Percentiles rank a stretch among this genome's conserved stretches.
Conservation (phyloP, 1,139 yeast genomes). For the Suhomyces bokatorum region DNA sequence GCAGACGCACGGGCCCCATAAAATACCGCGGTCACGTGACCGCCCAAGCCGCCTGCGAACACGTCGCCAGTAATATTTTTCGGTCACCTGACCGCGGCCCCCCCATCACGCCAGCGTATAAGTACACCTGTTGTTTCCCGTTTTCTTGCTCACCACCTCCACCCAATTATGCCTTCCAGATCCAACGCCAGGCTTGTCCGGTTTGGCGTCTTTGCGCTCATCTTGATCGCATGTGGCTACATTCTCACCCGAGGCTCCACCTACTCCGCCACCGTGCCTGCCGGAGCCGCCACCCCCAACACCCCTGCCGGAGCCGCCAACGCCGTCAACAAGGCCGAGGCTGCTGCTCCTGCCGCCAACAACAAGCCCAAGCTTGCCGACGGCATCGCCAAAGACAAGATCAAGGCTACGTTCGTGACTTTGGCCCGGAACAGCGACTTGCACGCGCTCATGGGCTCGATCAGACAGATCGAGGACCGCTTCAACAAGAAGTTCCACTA, state of each 20-base stretch:
- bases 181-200: slow-evolving; percentile 63
- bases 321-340: slow-evolving; percentile 8
- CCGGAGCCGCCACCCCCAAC: slow-evolving; percentile 8
- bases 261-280: slow-evolving; percentile 31
- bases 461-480: slow-evolving; percentile 48
- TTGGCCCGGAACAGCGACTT: slow-evolving; percentile 47
- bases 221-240: slow-evolving; percentile 58
- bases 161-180: slow-evolving; percentile 39
- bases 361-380: slow-evolving; percentile 4
- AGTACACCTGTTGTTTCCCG: slow-evolving; percentile 9
- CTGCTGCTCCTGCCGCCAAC: slow-evolving; percentile 6
- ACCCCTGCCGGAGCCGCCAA: slow-evolving; percentile 7
- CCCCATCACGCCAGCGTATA: slow-evolving; percentile 5
- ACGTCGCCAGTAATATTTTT: slow-evolving; percentile 1
- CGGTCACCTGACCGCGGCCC: slow-evolving; percentile 3
- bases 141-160: slow-evolving; percentile 1
- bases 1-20: not conserved
- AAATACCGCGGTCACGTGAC: not conserved
- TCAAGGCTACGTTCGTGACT: slow-evolving; percentile 48
- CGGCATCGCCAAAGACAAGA: slow-evolving; percentile 21
- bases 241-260: slow-evolving; percentile 61
- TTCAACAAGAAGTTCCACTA: slow-evolving; percentile 44
- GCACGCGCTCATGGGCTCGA: slow-evolving; percentile 36
- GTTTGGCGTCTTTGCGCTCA: slow-evolving; percentile 60
- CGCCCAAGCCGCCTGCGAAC: not conserved